Conservation (phyloP, 2,329 filamentous ascomycete species). For the Trichoderma sp. region DNA sequence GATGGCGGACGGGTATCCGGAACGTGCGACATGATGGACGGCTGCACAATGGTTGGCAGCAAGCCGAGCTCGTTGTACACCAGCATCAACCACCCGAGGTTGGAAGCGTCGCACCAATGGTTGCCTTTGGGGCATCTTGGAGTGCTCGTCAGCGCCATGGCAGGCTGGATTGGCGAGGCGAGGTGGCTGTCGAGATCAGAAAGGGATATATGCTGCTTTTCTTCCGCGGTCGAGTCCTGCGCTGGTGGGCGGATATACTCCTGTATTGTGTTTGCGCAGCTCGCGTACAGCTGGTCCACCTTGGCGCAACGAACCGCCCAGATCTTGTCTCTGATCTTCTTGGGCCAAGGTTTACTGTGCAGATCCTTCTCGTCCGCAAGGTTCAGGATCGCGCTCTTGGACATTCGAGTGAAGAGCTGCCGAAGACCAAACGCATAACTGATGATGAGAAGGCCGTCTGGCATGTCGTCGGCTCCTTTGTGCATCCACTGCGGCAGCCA, state of each 20-base stretch:
- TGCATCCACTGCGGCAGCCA: slow-evolving; percentile 54
- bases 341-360: slow-evolving; percentile 45
- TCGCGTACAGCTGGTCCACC: slow-evolving; percentile 47
- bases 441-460: slow-evolving; percentile 49
- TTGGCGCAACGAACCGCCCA: slow-evolving; percentile 49
- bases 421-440: slow-evolving; percentile 51
- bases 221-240: slow-evolving; percentile 21
- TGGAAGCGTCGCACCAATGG: slow-evolving; percentile 50
- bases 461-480: slow-evolving; percentile 45
- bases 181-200: slow-evolving; percentile 25
- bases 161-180: slow-evolving; percentile 16
- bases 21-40: slow-evolving; percentile 27
- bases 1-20: slow-evolving; percentile 28
- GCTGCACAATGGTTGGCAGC: slow-evolving; percentile 40
- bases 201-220: slow-evolving; percentile 22
- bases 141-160: slow-evolving; percentile 33
- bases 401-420: slow-evolving; percentile 47
- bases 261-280: slow-evolving; percentile 42
- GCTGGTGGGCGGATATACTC: slow-evolving; percentile 42
- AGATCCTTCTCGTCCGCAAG: slow-evolving; percentile 43
- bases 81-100: slow-evolving; percentile 54
- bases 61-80: slow-evolving; percentile 47
- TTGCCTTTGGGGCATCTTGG: slow-evolving; percentile 50
- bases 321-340: slow-evolving; percentile 46
- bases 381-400: slow-evolving; percentile 48